These are phyloP conservation scores for Podaxis sp. DNA, from an alignment of 768 basidiomycete species.

Conservation along the genomic window DNA sequence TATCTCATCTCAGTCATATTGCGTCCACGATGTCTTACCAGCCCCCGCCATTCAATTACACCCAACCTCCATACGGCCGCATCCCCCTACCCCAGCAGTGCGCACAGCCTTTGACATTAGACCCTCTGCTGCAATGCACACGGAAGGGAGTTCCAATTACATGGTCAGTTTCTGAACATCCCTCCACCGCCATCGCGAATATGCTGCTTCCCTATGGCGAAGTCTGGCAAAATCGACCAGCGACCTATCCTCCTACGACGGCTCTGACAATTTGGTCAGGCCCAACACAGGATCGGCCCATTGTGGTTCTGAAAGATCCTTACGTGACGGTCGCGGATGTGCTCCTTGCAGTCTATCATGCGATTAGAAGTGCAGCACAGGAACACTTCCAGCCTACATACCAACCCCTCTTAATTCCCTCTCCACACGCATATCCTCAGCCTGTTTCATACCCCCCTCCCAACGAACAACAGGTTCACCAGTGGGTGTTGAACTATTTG, in stretches of 20 bases:
- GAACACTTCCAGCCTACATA: not conserved
- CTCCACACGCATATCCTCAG: not conserved
- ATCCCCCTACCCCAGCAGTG: not conserved
- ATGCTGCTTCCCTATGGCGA: slow-evolving; percentile 8
- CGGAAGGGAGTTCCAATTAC: not conserved
- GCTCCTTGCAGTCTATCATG: not conserved
- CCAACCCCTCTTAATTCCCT: not conserved
- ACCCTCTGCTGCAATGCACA: not conserved
- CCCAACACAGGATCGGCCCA: slow-evolving; percentile 5
- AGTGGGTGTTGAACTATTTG: slow-evolving; percentile 2
- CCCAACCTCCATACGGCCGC: not conserved
- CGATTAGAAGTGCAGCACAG: slow-evolving; percentile 2
- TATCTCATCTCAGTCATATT: not conserved
- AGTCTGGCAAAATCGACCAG: slow-evolving; percentile 4
- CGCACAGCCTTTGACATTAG: not conserved
- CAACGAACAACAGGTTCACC: slow-evolving; percentile 3
- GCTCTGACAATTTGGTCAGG: slow-evolving; percentile 10
- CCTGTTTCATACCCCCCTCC: not conserved
- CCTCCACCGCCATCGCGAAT: not conserved
- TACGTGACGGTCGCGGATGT: slow-evolving; percentile 11
- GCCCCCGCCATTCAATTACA: not conserved
- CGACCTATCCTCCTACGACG: not conserved
- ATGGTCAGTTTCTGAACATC: slow-evolving; percentile 10
- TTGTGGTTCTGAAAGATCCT: slow-evolving; percentile 4
- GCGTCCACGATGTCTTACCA: slow-evolving; percentile 6